Conservation (phyloP, 805 yeast species). For the Saccharomycopsis javanensis region DNA sequence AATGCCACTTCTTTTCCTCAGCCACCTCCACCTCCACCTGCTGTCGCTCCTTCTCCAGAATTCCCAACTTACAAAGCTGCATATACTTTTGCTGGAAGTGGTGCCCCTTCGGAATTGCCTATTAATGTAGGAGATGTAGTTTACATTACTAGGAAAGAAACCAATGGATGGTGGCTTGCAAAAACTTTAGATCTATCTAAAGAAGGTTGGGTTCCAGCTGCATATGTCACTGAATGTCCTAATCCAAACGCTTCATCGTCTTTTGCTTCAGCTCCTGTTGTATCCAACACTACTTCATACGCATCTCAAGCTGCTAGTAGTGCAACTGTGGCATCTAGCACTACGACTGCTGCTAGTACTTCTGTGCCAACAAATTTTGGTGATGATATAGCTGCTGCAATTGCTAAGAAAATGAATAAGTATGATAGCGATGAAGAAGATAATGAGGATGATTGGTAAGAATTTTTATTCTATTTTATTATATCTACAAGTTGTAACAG, state of each 20-base stretch:
- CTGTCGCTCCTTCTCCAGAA: conserved; percentile 48
- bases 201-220: conserved; percentile 97
- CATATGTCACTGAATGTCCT: conserved; percentile 61
- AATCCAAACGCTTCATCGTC: conserved; percentile 28
- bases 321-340: conserved; percentile 18
- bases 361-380: conserved; percentile 11
- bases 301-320: conserved; percentile 20
- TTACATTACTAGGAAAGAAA: conserved; percentile 58
- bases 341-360: conserved; percentile 11
- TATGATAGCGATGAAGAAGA: conserved; percentile 16
- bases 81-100: conserved; percentile 83
- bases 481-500: too few species aligned
- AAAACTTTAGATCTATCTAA: conserved; percentile 60
- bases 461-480: not conserved
- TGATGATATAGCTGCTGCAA: conserved; percentile 17
- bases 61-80: conserved; percentile 77
- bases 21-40: conserved; percentile 74
- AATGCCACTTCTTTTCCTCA: conserved; percentile 30
- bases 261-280: not conserved
- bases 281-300: not conserved
- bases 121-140: conserved; percentile 68
- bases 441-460: conserved; percentile 15
- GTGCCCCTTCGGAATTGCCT: conserved; percentile 73
- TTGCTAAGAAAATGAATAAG: conserved; percentile 18
- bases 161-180: conserved; percentile 93